Evolutionary conservation across 371 early-diverging fungal genomes (phyloP).

Genomic region (Syncephalastrum racemosum): DNA sequence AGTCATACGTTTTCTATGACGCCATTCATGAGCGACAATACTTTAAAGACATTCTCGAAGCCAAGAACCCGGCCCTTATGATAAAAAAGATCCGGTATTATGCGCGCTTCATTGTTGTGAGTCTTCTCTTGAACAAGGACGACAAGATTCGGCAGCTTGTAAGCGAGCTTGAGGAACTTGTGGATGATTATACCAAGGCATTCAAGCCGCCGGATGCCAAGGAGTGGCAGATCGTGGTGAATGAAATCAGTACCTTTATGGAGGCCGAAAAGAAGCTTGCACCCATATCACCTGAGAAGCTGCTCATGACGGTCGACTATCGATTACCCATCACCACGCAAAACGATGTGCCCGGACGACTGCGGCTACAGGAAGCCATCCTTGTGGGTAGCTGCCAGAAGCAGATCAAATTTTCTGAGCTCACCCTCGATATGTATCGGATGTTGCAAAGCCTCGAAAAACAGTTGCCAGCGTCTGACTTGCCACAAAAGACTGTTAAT

Average conservation of each 20-base stretch:
- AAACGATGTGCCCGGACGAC: conserved; percentile 37
- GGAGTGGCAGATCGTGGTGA: conserved; percentile 92
- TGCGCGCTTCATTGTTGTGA: conserved; percentile 95
- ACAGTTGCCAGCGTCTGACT: conserved; percentile 6
- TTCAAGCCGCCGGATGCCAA: conserved; percentile 89
- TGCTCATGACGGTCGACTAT: conserved; percentile 62
- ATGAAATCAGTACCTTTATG: conserved; percentile 87
- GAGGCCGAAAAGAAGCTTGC: conserved; percentile 88
- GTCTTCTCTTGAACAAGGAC: conserved; percentile 82
- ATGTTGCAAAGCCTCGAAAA: conserved; percentile 85
- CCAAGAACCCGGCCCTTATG: conserved; percentile 85
- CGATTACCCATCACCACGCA: conserved; percentile 58
- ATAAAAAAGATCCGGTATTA: conserved; percentile 96
- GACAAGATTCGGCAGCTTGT: conserved; percentile 77
- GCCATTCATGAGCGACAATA: conserved; percentile 94
- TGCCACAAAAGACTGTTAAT: background rate
- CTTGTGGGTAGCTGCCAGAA: conserved; percentile 89
- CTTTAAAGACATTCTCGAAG: conserved; percentile 89
- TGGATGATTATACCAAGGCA: conserved; percentile 83
- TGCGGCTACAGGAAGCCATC: conserved; percentile 89
- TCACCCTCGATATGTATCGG: conserved; percentile 95
- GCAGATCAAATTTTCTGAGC: conserved; percentile 94
- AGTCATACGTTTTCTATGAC: conserved; percentile 93
- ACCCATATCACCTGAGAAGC: conserved; percentile 63
- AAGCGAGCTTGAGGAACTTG: conserved; percentile 76